Evolutionary conservation across 192 early-diverging fungal genomes (phyloP), one percentile per base, ranked within the genome.

Genomic region (Rhizophagus prolifer): DNA sequence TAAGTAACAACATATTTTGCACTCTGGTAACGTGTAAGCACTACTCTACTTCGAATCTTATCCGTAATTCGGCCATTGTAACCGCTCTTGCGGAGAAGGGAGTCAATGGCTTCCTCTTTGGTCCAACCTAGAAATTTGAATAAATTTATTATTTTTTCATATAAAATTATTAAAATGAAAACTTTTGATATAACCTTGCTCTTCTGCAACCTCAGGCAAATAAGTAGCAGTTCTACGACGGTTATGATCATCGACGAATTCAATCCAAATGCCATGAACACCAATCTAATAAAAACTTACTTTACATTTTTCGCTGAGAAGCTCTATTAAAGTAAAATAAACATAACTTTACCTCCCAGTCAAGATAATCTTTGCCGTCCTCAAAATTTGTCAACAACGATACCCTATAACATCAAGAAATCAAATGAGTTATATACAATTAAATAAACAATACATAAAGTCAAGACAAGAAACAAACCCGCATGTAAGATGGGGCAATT

Each of bases 361-460:
- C 97, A 36, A 91, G 78, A 74, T 90, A 92, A 77, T 91, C 80
- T 9, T 78, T 73, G 1, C 78, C 94, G 9, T 84, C 82, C 78
- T 99, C 97, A 88, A 99, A 99, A 50, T 96, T 81, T 9, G 90
- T 91, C 60, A 99, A 81, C 31, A 99, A 85, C 28, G 95, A 97
- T 0, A 99, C 94, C 4, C 83, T 84, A 63, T 38, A 31, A 7
- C 10, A 9, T 5, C 38, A 70, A 46, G 64, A 21, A 38, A 34
- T 28, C 14, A 16, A 66, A n/a, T 41, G 41, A 34, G 16, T 72
- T 14, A 50, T 64, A 9, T 4, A 31, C 30, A 30, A 41, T 16
- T 14, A 34, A n/a, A 61, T 62, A 16, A 62, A 36, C 13, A 58
- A 34, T 38, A 9, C 19, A 25, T 31, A 60, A 36, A 60, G 6